Evolutionary conservation across 2,329 filamentous ascomycete genomes (phyloP).

Genomic region (Diaporthe humulicola): DNA sequence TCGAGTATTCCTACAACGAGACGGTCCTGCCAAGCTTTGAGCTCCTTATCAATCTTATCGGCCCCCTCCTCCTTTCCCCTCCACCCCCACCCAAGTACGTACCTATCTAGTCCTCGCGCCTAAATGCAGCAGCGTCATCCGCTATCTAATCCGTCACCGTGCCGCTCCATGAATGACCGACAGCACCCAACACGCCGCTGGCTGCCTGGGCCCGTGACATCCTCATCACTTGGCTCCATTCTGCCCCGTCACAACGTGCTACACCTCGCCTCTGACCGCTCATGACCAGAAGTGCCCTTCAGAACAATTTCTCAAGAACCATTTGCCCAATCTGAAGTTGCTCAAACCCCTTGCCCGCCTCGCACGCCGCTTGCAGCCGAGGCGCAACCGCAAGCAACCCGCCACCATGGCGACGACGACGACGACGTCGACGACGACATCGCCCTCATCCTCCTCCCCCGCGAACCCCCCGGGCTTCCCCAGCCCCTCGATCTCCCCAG

Average conservation of each 20-base stretch:
- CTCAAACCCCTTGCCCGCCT: background rate
- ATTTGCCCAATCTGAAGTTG: slow-evolving; percentile 17
- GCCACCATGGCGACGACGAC: slow-evolving; percentile 20
- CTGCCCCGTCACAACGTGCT: background rate
- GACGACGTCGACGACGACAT: background rate
- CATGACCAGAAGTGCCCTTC: background rate
- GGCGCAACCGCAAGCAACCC: slow-evolving; percentile 8
- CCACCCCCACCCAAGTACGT: too few species aligned
- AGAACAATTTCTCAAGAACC: too few species aligned
- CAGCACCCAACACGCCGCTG: background rate
- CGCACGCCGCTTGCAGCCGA: background rate
- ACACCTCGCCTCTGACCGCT: background rate
- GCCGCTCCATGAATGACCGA: background rate
- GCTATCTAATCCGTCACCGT: slow-evolving; percentile 6
- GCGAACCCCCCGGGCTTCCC: background rate
- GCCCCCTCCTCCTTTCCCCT: background rate
- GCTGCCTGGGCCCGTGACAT: slow-evolving; percentile 13
- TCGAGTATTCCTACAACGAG: background rate
- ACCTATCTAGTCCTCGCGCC: background rate
- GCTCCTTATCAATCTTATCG: slow-evolving; percentile 14
- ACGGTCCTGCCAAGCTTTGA: background rate
- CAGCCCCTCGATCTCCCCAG: background rate
- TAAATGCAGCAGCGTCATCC: slow-evolving; percentile 8
- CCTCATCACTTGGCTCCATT: background rate
- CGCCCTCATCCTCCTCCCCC: background rate